phyloP scores from a whole-genome alignment of 176 grass and related monocot species.

The Oryza longistaminata region DNA sequence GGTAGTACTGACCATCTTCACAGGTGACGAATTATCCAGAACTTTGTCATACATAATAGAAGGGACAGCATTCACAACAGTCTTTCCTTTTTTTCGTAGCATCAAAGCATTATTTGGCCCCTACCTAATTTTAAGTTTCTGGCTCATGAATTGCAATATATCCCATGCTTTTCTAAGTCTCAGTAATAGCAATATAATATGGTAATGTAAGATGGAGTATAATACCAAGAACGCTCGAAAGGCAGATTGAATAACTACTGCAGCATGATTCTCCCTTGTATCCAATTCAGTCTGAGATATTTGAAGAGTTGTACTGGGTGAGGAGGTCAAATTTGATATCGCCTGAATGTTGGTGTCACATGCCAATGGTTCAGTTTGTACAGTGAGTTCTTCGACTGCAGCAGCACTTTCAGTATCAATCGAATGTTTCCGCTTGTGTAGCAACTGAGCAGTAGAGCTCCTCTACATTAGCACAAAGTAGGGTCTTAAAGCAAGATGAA shows the following conservation, averaged over 20 bases:
- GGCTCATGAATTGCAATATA: conserved; percentile 4
- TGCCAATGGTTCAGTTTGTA: conserved; percentile 38
- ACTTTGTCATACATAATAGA: not conserved
- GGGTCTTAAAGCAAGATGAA: conserved; percentile 14
- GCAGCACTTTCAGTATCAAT: conserved; percentile 36
- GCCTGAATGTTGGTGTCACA: conserved; percentile 34
- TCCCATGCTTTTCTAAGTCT: conserved; percentile 12
- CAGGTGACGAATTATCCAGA: conserved; percentile 15
- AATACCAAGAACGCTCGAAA: conserved; percentile 94
- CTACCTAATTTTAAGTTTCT: not conserved
- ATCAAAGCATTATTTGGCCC: not conserved
- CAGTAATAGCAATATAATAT: not conserved
- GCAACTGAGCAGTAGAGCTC: conserved; percentile 39
- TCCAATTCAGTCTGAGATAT: conserved; percentile 46
- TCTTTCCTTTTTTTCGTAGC: not conserved
- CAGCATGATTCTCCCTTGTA: conserved; percentile 65
- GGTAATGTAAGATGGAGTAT: conserved; percentile 21
- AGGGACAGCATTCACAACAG: not conserved
- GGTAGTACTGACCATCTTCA: not conserved
- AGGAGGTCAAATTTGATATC: conserved; percentile 39
- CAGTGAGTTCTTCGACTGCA: conserved; percentile 39
- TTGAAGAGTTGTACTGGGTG: conserved; percentile 43
- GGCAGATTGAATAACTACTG: conserved; percentile 77
- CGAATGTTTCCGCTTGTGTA: conserved; percentile 52
- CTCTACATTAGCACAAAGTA: conserved; percentile 48